Base-by-base conservation (phyloP, 768 basidiomycete genomes). In the Suillus plorans region DNA sequence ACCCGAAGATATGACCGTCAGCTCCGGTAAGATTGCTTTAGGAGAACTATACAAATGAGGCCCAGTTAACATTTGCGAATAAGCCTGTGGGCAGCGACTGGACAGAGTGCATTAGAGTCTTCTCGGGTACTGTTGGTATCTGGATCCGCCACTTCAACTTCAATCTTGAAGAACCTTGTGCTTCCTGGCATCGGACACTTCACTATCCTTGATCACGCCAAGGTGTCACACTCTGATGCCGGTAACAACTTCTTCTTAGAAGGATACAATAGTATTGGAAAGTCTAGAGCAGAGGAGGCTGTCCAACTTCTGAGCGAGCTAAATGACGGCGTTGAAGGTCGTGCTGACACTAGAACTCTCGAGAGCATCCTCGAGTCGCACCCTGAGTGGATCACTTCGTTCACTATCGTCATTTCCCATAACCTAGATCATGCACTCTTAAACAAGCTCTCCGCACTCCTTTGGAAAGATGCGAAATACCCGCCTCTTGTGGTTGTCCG, bases 191-290 rank as follows among this genome's bases (percentile, higher is more conserved):
- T 98, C 68, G 94, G 96, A n/a, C 87, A 92, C 72, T 99, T 97
- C 75, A 97, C 96, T 57, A 86, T 99, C 74, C 85, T 97, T 65
- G 95, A 96, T 72, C 78, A 84, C 28, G 73, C 77, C 3, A 62
- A 74, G 45, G 89, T 89, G 36, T 82, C 87, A 0, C 82, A 87
- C 1, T 85, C 88, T 63, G 96, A 99, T 70, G 88, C 94, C 0
- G 95, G 95, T 0, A 94, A 95, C 81, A 99, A 99, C 80, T 99
- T 99, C 81, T 99, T 99, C 79, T 81, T 99, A 31, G 86, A 91
- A 47, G 90, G 88, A 0, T 76, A 78, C 5, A 78, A 85, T n/a
- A 92, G 89, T 70, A 82, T 99, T 53, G 94, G 94, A 6, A 90
- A 89, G 74, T 82, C 82, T 62, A 86, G 93, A 41, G 94, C 97